Percentiles rank a stretch among this genome's conserved stretches.
phyloP scores from a whole-genome alignment of 2,329 filamentous ascomycete species.

The Colletotrichum cuscutae region DNA sequence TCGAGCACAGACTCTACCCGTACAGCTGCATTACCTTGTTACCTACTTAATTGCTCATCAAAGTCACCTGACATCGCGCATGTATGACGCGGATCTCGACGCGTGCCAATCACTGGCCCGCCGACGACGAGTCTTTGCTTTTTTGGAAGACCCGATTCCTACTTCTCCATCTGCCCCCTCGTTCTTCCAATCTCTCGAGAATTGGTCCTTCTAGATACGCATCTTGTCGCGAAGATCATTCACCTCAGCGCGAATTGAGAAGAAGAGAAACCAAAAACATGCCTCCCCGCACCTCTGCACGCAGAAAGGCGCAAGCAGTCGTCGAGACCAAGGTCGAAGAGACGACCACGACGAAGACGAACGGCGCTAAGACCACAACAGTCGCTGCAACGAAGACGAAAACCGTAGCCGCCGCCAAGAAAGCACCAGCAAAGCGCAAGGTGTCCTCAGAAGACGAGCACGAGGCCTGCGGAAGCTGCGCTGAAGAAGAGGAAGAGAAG shows the following conservation, averaged over 20 bases:
- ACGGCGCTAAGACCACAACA: conserved; percentile 17
- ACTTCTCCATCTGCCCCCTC: not conserved
- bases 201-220: not conserved
- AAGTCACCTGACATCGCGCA: conserved; percentile 30
- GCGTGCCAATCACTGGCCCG: not conserved
- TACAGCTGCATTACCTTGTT: not conserved
- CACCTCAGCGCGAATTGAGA: not conserved
- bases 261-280: conserved; percentile 43
- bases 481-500: conserved; percentile 39
- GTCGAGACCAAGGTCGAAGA: conserved; percentile 38
- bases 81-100: conserved; percentile 16
- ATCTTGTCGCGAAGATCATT: not conserved
- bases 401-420: conserved; percentile 27
- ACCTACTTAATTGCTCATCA: not conserved
- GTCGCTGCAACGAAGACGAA: conserved; percentile 29
- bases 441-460: conserved; percentile 40
- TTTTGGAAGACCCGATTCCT: not conserved
- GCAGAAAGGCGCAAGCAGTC: conserved; percentile 43
- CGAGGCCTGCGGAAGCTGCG: conserved; percentile 38
- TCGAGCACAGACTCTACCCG: not conserved
- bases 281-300: conserved; percentile 46
- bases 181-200: not conserved
- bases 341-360: conserved; percentile 36
- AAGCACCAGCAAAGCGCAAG: conserved; percentile 44
- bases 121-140: conserved; percentile 8